These are phyloP conservation scores for Pichia pseudocactophila DNA, from an alignment of 805 yeast genomes.

Conservation along the genomic window DNA sequence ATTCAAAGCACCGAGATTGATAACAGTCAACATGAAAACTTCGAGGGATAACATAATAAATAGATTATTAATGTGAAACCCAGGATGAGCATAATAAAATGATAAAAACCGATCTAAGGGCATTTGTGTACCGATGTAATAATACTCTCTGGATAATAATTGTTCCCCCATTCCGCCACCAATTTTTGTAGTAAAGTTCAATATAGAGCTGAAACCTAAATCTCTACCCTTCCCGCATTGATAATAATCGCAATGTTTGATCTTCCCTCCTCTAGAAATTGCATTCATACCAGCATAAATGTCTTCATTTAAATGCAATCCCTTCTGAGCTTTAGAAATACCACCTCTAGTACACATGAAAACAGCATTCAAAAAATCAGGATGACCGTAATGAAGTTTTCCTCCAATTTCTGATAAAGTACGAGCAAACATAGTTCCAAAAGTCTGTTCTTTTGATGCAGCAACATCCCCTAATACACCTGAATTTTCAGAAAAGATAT, in stretches of 20 bases:
- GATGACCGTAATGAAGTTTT: slow-evolving; percentile 92
- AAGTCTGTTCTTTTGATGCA: slow-evolving; percentile 95
- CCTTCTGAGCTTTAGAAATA: slow-evolving; percentile 88
- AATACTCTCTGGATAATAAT: slow-evolving; percentile 83
- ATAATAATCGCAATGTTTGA: slow-evolving; percentile 90
- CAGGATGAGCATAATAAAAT: slow-evolving; percentile 94
- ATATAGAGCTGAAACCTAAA: slow-evolving; percentile 83
- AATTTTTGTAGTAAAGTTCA: slow-evolving; percentile 89
- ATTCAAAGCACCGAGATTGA: slow-evolving; percentile 70
- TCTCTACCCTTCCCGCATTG: slow-evolving; percentile 98
- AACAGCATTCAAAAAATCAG: slow-evolving; percentile 83
- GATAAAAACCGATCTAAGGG: slow-evolving; percentile 87
- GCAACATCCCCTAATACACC: slow-evolving; percentile 95
- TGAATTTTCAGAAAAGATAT: slow-evolving; percentile 84
- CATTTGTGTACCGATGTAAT: slow-evolving; percentile 78
- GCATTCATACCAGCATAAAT: slow-evolving; percentile 95
- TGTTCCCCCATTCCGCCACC: slow-evolving; percentile 99
- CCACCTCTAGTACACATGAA: slow-evolving; percentile 97
- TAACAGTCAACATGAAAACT: slow-evolving; percentile 68
- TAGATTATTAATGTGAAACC: slow-evolving; percentile 86
- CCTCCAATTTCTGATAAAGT: slow-evolving; percentile 92
- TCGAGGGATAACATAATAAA: slow-evolving; percentile 85
- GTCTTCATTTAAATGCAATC: slow-evolving; percentile 88
- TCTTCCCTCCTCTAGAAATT: slow-evolving; percentile 80
- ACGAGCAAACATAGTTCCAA: slow-evolving; percentile 91